Base-by-base conservation (phyloP, 225 moss, liverwort and hornwort species). In the Pleurozium schreberi region DNA sequence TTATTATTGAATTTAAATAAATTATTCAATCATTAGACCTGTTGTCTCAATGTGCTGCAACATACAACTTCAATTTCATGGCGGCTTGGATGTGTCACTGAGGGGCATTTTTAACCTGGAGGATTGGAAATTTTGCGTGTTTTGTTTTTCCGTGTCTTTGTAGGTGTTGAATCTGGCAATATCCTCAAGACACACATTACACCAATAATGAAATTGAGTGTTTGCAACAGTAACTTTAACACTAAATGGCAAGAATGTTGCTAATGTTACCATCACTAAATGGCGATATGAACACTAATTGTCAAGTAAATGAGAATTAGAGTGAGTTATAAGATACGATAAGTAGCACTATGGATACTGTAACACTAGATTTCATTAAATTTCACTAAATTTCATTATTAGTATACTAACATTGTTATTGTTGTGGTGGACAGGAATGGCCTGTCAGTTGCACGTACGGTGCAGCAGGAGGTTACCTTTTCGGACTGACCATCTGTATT, bases 401-500 rank as follows among this genome's bases (percentile, higher is more conserved):
- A 42, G 12, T 11, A 4, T 27, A 2, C n/a, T 90, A 62, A 90
- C 52, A 26, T 20, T 42, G 60, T 80, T 18, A 47, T 69, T 34
- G 49, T 65, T 84, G 30, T 58, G 80, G 49, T 69, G 84, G 68
- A 76, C 91, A 98, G 97, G 96, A 95, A 85, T 96, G 97, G 97
- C 99, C 99, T 50, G 90, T 99, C 70, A 97, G 91, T 81, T 99
- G 99, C 92, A 97, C 97, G 8, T 96, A 95, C 85, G 98, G 97
- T 69, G 96, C 95, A 76, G 93, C 93, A 70, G 93, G 94, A 80
- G 97, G 98, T 68, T 99, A 99, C 80, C 71, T 97, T 50, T 31
- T 96, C 34, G 93, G 93, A 69, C 57, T 94, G 86, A 59, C 67
- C 74, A 84, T 92, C 85, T 93, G 94, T 50, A 84, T 94, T 86